Evolutionary conservation across 305 asterid species (phyloP).

Genomic region (Striga hermonthica): DNA sequence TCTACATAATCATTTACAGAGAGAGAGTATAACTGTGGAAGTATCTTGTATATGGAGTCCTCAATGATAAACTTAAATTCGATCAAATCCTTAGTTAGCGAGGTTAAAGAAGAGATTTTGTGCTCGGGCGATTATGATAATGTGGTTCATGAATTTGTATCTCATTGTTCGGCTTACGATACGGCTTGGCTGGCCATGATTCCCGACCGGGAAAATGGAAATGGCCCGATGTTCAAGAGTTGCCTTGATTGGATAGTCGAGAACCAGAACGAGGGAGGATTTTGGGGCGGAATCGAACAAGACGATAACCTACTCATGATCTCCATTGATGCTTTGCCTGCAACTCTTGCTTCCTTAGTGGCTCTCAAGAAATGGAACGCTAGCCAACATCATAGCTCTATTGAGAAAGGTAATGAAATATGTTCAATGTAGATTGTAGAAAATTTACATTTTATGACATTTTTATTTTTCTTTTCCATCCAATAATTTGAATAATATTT

Average conservation of each 20-base stretch:
- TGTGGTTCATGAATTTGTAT: conserved; percentile 11
- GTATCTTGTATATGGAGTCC: too few species aligned
- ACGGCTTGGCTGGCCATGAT: conserved; percentile 70
- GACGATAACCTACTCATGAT: conserved; percentile 38
- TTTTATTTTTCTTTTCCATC: too few species aligned
- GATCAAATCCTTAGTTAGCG: conserved; percentile 35
- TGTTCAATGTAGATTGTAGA: too few species aligned
- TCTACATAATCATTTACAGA: too few species aligned
- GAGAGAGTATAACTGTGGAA: too few species aligned
- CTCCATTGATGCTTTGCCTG: conserved; percentile 47
- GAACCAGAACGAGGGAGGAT: conserved; percentile 52
- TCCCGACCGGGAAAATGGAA: conserved; percentile 24
- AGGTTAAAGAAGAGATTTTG: conserved; percentile 42
- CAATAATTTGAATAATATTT: too few species aligned
- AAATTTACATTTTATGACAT: too few species aligned
- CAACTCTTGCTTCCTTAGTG: conserved; percentile 51
- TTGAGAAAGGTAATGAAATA: conserved; percentile 27
- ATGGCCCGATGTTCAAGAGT: conserved; percentile 45
- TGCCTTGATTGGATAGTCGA: conserved; percentile 50
- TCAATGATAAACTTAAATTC: conserved; percentile 12
- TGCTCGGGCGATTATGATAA: background rate
- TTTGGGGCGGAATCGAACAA: conserved; percentile 47
- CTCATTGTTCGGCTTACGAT: conserved; percentile 49
- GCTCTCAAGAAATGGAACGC: conserved; percentile 43
- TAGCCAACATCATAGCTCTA: conserved; percentile 27